These are phyloP conservation scores for Racocetra persica DNA, from an alignment of 371 early-diverging fungal species.

Conservation along the genomic window DNA sequence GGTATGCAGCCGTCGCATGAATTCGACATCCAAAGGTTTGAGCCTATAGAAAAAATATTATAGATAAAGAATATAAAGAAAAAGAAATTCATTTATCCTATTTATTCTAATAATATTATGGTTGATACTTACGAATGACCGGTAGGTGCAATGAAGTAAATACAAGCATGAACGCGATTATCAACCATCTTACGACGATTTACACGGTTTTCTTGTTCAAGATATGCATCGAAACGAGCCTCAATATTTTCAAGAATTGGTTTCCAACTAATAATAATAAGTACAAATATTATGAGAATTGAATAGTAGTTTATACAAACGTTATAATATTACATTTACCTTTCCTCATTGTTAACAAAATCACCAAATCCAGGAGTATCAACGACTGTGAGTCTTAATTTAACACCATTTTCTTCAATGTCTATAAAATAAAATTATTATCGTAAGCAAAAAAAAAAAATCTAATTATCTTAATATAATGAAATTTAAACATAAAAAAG, in stretches of 20 bases:
- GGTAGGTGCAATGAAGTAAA: conserved; percentile 98
- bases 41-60: conserved; percentile 54
- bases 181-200: conserved; percentile 86
- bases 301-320: neutral
- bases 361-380: conserved; percentile 97
- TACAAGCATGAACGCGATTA: conserved; percentile 95
- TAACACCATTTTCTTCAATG: conserved; percentile 88
- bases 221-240: conserved; percentile 92
- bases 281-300: neutral
- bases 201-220: conserved; percentile 92
- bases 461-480: neutral
- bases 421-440: conserved; percentile 49
- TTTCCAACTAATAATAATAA: conserved; percentile 74
- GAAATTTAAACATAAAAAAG: neutral
- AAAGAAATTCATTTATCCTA: neutral
- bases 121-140: conserved; percentile 76
- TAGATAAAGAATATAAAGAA: neutral
- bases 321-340: conserved; percentile 52
- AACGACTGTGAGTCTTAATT: conserved; percentile 92
- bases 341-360: conserved; percentile 94
- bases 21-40: conserved; percentile 94
- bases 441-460: neutral
- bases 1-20: conserved; percentile 93
- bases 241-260: conserved; percentile 97
- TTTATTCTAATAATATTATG: neutral